phyloP scores from a whole-genome alignment of 2,329 filamentous ascomycete species.

The Fusarium siculi region DNA sequence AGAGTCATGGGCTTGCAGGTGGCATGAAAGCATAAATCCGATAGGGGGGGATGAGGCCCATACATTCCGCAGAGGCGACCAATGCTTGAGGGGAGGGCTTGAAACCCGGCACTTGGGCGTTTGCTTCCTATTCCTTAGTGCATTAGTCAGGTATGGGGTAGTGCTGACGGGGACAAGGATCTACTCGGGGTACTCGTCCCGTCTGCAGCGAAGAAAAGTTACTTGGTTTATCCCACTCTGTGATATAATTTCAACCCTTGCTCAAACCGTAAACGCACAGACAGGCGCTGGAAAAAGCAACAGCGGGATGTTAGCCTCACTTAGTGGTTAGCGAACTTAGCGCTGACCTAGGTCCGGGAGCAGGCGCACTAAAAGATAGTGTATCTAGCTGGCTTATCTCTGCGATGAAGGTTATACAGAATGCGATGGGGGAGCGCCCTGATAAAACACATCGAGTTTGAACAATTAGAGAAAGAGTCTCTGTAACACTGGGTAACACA shows the following conservation, averaged over 20 bases:
- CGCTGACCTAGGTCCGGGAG: neutral
- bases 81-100: neutral
- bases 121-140: neutral
- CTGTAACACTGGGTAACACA: neutral
- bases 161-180: neutral
- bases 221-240: neutral
- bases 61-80: neutral
- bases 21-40: neutral
- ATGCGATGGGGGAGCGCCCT: neutral
- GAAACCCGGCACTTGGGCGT: neutral
- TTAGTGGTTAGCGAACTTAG: neutral
- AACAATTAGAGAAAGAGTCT: neutral
- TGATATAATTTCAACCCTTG: neutral
- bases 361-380: neutral
- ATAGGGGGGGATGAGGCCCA: neutral
- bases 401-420: neutral
- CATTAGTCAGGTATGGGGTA: neutral
- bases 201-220: neutral
- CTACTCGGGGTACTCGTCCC: neutral
- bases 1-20: neutral
- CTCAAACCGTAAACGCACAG: neutral
- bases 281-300: neutral
- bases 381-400: neutral
- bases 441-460: neutral
- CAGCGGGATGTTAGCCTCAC: neutral